A percentile compares a stretch with the other conserved stretches of the same genome.
Evolutionary conservation across 1,139 yeast genomes (phyloP).

Genomic region (Taphrina communis): DNA sequence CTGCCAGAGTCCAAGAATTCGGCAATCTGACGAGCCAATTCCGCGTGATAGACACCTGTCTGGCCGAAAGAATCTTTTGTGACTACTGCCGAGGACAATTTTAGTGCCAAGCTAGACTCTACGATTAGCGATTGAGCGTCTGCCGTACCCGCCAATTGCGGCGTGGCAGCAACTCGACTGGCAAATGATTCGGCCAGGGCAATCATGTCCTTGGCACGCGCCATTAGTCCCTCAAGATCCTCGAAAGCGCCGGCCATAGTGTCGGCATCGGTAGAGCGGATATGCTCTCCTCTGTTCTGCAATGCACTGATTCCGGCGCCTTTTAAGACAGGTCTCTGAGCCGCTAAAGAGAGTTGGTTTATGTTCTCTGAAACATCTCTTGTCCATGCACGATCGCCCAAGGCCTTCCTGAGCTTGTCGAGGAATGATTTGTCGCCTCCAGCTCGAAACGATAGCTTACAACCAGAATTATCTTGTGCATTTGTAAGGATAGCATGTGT

Average conservation of each 20-base stretch:
- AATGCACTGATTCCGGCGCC: slow-evolving; percentile 71
- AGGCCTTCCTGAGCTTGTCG: slow-evolving; percentile 34
- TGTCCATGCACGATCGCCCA: slow-evolving; percentile 34
- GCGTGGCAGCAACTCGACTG: slow-evolving; percentile 50
- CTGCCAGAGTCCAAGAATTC: slow-evolving; percentile 60
- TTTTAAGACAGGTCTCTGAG: not conserved
- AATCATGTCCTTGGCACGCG: slow-evolving; percentile 73
- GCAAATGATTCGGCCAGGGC: slow-evolving; percentile 62
- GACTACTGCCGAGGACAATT: slow-evolving; percentile 51
- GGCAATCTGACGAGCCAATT: slow-evolving; percentile 63
- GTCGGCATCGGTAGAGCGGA: slow-evolving; percentile 65
- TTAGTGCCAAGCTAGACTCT: slow-evolving; percentile 51
- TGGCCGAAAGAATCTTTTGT: slow-evolving; percentile 53
- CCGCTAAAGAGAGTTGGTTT: slow-evolving; percentile 33
- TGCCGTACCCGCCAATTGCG: slow-evolving; percentile 40
- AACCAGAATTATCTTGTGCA: slow-evolving; percentile 12
- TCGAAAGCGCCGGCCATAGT: slow-evolving; percentile 73
- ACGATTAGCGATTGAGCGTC: slow-evolving; percentile 46
- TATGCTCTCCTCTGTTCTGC: slow-evolving; percentile 64
- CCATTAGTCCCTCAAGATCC: slow-evolving; percentile 77
- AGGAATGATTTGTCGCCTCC: slow-evolving; percentile 32
- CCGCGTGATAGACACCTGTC: slow-evolving; percentile 56
- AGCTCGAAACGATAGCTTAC: slow-evolving; percentile 22
- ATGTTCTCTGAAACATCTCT: slow-evolving; percentile 38
- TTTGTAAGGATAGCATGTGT: slow-evolving; percentile 2